Percentiles rank a stretch among this genome's conserved stretches.
phyloP scores from a whole-genome alignment of 2,329 filamentous ascomycete species.

The Calcarisporium arbuscula region DNA sequence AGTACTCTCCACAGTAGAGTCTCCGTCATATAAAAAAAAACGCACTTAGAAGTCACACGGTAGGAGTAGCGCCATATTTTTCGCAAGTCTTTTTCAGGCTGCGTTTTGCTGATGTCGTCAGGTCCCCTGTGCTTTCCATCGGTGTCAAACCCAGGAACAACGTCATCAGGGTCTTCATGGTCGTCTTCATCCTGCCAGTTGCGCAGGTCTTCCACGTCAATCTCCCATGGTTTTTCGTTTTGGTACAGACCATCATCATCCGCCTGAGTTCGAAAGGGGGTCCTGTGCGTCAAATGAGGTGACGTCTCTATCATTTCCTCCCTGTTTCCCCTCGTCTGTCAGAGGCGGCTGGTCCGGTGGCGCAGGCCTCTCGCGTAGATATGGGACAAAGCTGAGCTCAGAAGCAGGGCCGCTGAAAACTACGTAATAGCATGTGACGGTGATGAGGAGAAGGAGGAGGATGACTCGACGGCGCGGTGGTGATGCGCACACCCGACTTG shows the following conservation, averaged over 20 bases:
- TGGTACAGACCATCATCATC: conserved; percentile 8
- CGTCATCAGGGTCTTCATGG: conserved; percentile 25
- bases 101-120: conserved; percentile 25
- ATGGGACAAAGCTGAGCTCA: conserved; percentile 28
- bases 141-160: conserved; percentile 29
- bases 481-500: conserved; percentile 21
- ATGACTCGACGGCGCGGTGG: conserved; percentile 36
- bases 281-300: no score
- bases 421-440: conserved; percentile 37
- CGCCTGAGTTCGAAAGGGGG: no score
- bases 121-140: conserved; percentile 27
- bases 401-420: conserved; percentile 30
- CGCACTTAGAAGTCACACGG: conserved; percentile 34
- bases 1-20: conserved; percentile 7
- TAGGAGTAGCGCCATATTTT: conserved; percentile 34
- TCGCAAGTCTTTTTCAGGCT: conserved; percentile 37
- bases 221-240: conserved; percentile 21
- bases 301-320: not conserved
- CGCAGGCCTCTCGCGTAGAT: conserved; percentile 11
- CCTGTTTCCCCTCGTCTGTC: not conserved
- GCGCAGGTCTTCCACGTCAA: conserved; percentile 27
- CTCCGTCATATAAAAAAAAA: conserved; percentile 10
- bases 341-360: no score
- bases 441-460: conserved; percentile 32
- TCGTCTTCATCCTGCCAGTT: conserved; percentile 30